phyloP scores from a whole-genome alignment of 495 filamentous ascomycete genomes.

The Penicillium nucicola region DNA sequence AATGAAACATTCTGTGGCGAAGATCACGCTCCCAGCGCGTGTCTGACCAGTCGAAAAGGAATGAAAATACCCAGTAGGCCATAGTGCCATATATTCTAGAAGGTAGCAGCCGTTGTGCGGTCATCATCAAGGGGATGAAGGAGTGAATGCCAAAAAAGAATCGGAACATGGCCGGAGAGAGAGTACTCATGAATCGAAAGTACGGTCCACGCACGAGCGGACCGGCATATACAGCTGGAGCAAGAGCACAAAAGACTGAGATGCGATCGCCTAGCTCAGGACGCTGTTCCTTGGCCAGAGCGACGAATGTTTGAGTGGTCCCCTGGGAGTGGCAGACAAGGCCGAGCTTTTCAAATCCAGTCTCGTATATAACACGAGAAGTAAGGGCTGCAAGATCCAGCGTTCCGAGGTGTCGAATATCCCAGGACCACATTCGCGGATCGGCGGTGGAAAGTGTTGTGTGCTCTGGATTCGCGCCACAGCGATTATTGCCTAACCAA shows the following conservation, averaged over 20 bases:
- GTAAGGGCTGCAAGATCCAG: constrained; percentile 89
- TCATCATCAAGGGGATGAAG: constrained; percentile 95
- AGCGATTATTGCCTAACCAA: constrained; percentile 94
- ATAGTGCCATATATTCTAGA: constrained; percentile 73
- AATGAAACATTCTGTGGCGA: constrained; percentile 83
- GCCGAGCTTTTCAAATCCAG: constrained; percentile 78
- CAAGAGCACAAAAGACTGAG: constrained; percentile 89
- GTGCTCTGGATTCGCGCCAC: constrained; percentile 78
- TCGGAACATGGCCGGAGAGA: constrained; percentile 73
- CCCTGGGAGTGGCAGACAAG: constrained; percentile 89
- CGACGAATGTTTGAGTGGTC: constrained; percentile 85
- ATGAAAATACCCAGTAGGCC: constrained; percentile 87
- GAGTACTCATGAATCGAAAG: constrained; percentile 86
- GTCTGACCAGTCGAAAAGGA: constrained; percentile 89
- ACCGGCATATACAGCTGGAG: constrained; percentile 88
- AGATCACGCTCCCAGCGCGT: constrained; percentile 79
- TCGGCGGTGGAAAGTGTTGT: constrained; percentile 65
- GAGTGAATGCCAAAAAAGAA: constrained; percentile 89
- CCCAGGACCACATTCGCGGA: constrained; percentile 97
- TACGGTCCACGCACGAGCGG: constrained; percentile 83
- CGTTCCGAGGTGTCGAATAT: constrained; percentile 89
- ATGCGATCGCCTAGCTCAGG: constrained; percentile 83
- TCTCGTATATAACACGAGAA: constrained; percentile 76
- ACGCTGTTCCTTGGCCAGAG: constrained; percentile 86
- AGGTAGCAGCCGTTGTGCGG: constrained; percentile 65